phyloP scores from a whole-genome alignment of 2,329 filamentous ascomycete genomes.

The Akanthomyces uredinophilus region DNA sequence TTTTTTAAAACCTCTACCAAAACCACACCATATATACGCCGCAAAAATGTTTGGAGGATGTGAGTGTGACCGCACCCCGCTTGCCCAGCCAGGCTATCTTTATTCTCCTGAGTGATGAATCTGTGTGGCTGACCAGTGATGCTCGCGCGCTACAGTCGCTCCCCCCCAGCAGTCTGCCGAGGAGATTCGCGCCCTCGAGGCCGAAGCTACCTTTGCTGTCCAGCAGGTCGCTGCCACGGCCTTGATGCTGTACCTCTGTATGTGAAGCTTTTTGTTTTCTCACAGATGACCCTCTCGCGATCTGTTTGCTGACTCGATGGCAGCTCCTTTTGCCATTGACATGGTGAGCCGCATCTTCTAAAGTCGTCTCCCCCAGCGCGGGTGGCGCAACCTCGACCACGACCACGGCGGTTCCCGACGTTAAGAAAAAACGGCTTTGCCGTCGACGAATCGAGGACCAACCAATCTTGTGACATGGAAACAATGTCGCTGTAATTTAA shows the following conservation, averaged over 20 bases:
- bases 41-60: slow-evolving; percentile 30
- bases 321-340: slow-evolving; percentile 56
- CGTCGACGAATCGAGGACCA: background rate
- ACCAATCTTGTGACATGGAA: background rate
- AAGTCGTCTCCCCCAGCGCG: slow-evolving; percentile 8
- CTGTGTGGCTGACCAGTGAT: slow-evolving; percentile 1
- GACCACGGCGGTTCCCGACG: background rate
- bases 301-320: slow-evolving; percentile 5
- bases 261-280: slow-evolving; percentile 28
- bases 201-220: slow-evolving; percentile 61
- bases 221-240: slow-evolving; percentile 62
- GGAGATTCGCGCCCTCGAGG: slow-evolving; percentile 66
- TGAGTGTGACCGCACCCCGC: slow-evolving; percentile 29
- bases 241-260: slow-evolving; percentile 72
- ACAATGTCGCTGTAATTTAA: slow-evolving; percentile 9
- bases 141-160: slow-evolving; percentile 42
- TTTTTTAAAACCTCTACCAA: background rate
- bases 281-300: background rate
- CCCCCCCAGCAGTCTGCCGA: slow-evolving; percentile 64
- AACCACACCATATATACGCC: background rate
- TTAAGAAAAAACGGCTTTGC: background rate
- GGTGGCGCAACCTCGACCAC: background rate
- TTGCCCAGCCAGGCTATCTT: slow-evolving; percentile 1
- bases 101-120: background rate
- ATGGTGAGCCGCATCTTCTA: slow-evolving; percentile 43